phyloP scores from a whole-genome alignment of 177 flowering plant species.

The Telopea speciosissima region DNA sequence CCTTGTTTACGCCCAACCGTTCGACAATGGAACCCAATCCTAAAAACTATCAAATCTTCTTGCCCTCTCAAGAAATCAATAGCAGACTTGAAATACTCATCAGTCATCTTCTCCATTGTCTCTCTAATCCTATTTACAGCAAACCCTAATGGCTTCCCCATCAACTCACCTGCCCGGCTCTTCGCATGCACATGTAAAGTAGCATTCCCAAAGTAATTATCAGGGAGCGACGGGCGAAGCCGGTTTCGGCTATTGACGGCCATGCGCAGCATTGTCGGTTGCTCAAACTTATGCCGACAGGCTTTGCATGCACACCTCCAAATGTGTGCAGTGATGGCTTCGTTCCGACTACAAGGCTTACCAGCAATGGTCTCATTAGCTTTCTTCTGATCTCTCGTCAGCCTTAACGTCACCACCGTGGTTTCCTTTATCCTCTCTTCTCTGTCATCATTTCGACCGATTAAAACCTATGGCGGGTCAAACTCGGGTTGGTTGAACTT shows the following conservation, averaged over 20 bases:
- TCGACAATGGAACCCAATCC: conserved; percentile 27
- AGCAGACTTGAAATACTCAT: conserved; percentile 33
- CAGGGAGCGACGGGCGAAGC: conserved; percentile 42
- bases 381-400: conserved; percentile 10
- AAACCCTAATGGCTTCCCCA: conserved; percentile 24
- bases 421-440: conserved; percentile 20
- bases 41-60: conserved; percentile 26
- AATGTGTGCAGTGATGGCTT: conserved; percentile 27
- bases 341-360: conserved; percentile 6
- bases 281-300: conserved; percentile 25
- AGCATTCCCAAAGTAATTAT: conserved; percentile 44
- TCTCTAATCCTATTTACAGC: conserved; percentile 30
- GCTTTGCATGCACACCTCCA: conserved; percentile 54
- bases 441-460: conserved; percentile 7
- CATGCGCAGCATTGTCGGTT: conserved; percentile 28
- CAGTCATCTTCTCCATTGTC: conserved; percentile 33
- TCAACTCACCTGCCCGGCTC: conserved; percentile 30
- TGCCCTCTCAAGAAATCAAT: conserved; percentile 30
- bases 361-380: neutral
- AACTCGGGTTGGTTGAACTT: conserved; percentile 6
- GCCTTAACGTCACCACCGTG: conserved; percentile 12
- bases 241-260: conserved; percentile 35
- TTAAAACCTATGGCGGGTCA: conserved; percentile 12
- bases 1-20: conserved; percentile 23
- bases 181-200: conserved; percentile 21